phyloP scores from a whole-genome alignment of 106 monocot genomes.

The Acorus gramineus region DNA sequence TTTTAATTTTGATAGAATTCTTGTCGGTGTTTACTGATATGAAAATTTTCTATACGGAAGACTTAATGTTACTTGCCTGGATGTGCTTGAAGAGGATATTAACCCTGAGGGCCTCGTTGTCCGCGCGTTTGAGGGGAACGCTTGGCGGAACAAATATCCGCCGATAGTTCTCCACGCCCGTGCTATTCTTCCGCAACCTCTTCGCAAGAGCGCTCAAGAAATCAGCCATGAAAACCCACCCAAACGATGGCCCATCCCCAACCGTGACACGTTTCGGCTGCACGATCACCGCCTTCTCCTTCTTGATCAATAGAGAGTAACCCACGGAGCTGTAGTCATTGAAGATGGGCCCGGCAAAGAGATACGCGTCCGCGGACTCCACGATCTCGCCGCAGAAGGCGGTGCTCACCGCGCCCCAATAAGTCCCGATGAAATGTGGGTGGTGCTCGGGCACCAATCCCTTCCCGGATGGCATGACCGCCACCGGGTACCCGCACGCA shows the following conservation, averaged over 20 bases:
- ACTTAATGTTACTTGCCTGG: constrained; percentile 17
- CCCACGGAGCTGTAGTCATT: constrained; percentile 44
- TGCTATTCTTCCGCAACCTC: constrained; percentile 33
- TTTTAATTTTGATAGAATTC: too few relatives aligned
- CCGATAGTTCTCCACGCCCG: constrained; percentile 30
- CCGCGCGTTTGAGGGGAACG: constrained; percentile 15
- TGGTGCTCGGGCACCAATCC: constrained; percentile 34
- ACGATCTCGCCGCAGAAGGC: constrained; percentile 35
- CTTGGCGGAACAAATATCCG: constrained; percentile 27
- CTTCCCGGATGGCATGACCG: constrained; percentile 40
- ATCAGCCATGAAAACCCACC: constrained; percentile 43
- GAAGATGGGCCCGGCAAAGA: constrained; percentile 36
- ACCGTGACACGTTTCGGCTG: constrained; percentile 31
- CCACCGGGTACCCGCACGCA: constrained; percentile 33
- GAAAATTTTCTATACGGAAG: neutral
- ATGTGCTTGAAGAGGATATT: constrained; percentile 53
- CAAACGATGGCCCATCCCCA: constrained; percentile 32
- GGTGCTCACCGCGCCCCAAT: constrained; percentile 47
- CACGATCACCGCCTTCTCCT: constrained; percentile 36
- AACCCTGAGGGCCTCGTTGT: constrained; percentile 28
- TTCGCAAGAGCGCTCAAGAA: constrained; percentile 26
- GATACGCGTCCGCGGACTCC: constrained; percentile 36
- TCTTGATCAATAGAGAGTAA: constrained; percentile 36
- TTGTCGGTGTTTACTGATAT: too few relatives aligned
- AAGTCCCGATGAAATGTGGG: constrained; percentile 39